Conservation (phyloP, 2,329 filamentous ascomycete genomes). For the Biscogniauxia sp. region DNA sequence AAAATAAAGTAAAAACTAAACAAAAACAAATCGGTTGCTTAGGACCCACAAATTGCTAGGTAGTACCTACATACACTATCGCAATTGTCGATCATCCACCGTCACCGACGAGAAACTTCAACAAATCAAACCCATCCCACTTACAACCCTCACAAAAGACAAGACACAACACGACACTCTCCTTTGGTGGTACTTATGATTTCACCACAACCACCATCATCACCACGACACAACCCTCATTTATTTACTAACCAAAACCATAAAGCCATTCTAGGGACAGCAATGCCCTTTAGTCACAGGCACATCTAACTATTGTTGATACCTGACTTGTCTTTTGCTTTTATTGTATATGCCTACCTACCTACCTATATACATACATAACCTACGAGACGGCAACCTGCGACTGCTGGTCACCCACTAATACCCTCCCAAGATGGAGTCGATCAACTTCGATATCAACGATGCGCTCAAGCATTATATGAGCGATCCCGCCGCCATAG, state of each 20-base stretch:
- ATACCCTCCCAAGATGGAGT: slow-evolving; percentile 51
- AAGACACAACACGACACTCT: too few relatives aligned
- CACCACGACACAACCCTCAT: neutral
- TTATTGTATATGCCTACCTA: neutral
- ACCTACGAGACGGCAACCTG: neutral
- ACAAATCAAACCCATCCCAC: neutral
- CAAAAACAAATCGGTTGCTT: slow-evolving; percentile 19
- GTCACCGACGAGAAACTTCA: neutral
- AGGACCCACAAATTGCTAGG: neutral
- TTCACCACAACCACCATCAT: too few relatives aligned
- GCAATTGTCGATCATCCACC: neutral
- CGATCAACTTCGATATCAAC: slow-evolving; percentile 91
- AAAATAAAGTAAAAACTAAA: slow-evolving; percentile 1
- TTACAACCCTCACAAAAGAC: neutral
- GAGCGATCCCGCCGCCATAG: slow-evolving; percentile 81
- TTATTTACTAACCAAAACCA: neutral
- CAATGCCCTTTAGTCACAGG: too few relatives aligned
- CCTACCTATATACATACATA: neutral
- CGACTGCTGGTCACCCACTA: neutral
- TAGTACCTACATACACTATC: neutral
- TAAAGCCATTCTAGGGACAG: neutral
- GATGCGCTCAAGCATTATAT: slow-evolving; percentile 95
- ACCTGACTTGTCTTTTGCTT: neutral
- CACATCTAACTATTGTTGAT: too few relatives aligned
- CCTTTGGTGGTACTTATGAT: neutral